A percentile compares a stretch with the other conserved stretches of the same genome.
Evolutionary conservation across 2,329 filamentous ascomycete genomes (phyloP).

Genomic region (Aspergillus sp.): DNA sequence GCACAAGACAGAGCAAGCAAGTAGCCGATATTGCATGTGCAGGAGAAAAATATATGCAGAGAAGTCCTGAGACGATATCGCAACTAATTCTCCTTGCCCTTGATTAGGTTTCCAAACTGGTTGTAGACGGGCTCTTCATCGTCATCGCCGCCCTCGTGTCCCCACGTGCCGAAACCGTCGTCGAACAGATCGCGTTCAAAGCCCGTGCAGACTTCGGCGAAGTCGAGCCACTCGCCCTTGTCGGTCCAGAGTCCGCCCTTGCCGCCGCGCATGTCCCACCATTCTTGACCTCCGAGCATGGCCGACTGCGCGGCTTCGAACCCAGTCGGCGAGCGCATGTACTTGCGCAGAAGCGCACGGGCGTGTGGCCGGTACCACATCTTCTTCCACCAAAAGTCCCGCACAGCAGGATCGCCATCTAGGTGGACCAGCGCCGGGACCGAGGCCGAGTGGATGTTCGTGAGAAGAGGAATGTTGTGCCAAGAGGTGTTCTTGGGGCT

Average conservation of each 20-base stretch:
- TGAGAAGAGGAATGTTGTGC: slow-evolving; percentile 44
- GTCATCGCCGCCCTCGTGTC: slow-evolving; percentile 31
- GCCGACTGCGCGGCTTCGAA: slow-evolving; percentile 44
- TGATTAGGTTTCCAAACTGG: slow-evolving; percentile 36
- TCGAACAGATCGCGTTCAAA: slow-evolving; percentile 47
- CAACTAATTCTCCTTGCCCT: slow-evolving; percentile 30
- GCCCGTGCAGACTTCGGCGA: slow-evolving; percentile 48
- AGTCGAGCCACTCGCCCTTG: slow-evolving; percentile 49
- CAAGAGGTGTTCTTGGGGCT: slow-evolving; percentile 40
- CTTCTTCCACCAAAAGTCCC: slow-evolving; percentile 40
- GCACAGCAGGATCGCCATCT: slow-evolving; percentile 33
- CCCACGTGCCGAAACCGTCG: slow-evolving; percentile 47
- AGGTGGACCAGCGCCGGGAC: slow-evolving; percentile 47
- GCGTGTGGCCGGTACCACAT: slow-evolving; percentile 52
- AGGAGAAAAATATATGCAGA: slow-evolving; percentile 11
- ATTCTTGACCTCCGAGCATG: slow-evolving; percentile 46
- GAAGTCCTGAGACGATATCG: background rate
- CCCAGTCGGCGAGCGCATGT: slow-evolving; percentile 46
- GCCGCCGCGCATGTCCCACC: slow-evolving; percentile 52
- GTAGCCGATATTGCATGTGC: background rate
- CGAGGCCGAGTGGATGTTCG: slow-evolving; percentile 49
- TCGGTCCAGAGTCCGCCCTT: slow-evolving; percentile 56
- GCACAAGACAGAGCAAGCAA: background rate
- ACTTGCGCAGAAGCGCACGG: slow-evolving; percentile 51
- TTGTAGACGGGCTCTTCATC: slow-evolving; percentile 37